These are phyloP conservation scores for Fragaria iinumae DNA, from an alignment of 306 rosid species.

Conservation along the genomic window DNA sequence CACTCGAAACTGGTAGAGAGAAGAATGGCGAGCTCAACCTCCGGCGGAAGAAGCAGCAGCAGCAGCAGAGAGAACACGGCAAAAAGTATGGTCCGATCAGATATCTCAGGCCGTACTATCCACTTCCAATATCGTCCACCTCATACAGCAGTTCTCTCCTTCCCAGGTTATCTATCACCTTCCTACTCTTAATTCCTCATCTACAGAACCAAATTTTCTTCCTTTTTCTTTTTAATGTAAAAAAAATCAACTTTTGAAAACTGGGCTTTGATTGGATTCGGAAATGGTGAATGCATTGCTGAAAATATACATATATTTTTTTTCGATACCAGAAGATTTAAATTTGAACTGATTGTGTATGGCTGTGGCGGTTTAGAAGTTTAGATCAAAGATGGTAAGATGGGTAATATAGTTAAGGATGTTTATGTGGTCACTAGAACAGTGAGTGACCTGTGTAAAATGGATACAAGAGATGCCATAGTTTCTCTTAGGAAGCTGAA, in stretches of 20 bases:
- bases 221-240: background rate
- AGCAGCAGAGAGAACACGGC: slow-evolving; percentile 54
- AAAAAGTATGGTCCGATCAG: slow-evolving; percentile 67
- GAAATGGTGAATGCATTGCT: background rate
- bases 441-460: background rate
- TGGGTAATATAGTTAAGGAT: background rate
- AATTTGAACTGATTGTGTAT: background rate
- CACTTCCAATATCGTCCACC: slow-evolving; percentile 77
- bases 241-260: background rate
- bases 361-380: background rate
- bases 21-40: slow-evolving; percentile 51
- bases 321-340: background rate
- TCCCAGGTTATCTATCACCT: slow-evolving; percentile 45
- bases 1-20: background rate
- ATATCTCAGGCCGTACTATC: slow-evolving; percentile 82
- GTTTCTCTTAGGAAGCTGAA: background rate
- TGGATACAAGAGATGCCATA: background rate
- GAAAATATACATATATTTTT: too few relatives aligned
- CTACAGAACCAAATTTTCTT: background rate
- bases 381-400: background rate
- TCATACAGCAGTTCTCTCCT: slow-evolving; percentile 79
- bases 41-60: slow-evolving; percentile 35
- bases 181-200: background rate
- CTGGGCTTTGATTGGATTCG: slow-evolving; percentile 10
- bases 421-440: background rate